phyloP scores from a whole-genome alignment of 2,329 filamentous ascomycete genomes.

The Penicillium glabrum region DNA sequence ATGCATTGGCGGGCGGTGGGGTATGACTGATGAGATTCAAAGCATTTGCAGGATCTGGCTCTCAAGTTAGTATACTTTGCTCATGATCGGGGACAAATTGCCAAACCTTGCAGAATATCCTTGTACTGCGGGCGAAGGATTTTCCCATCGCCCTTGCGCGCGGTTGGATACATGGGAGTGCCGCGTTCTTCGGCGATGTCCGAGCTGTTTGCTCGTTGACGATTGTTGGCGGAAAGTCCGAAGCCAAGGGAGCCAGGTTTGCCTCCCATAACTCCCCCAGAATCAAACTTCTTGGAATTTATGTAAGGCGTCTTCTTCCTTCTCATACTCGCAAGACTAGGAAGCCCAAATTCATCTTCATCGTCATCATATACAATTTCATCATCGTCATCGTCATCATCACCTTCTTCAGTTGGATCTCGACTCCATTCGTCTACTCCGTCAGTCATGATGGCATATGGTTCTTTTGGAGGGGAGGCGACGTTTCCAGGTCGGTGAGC shows the following conservation, averaged over 20 bases:
- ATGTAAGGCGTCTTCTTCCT: constrained; percentile 56
- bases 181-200: constrained; percentile 93
- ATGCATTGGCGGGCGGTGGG: constrained; percentile 68
- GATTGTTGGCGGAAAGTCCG: constrained; percentile 42
- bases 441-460: constrained; percentile 78
- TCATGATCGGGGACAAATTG: background rate
- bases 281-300: constrained; percentile 45
- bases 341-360: constrained; percentile 92
- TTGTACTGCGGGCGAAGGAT: constrained; percentile 97
- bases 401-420: constrained; percentile 55
- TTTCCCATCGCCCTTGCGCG: constrained; percentile 89
- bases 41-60: constrained; percentile 77
- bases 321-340: constrained; percentile 88
- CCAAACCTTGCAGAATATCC: constrained; percentile 74
- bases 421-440: constrained; percentile 77
- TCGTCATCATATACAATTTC: constrained; percentile 81
- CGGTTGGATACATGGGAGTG: constrained; percentile 76
- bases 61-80: constrained; percentile 6
- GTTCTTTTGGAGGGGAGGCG: constrained; percentile 61
- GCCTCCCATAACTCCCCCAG: constrained; percentile 32
- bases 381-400: constrained; percentile 63
- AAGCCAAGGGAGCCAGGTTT: constrained; percentile 29
- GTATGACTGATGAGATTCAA: constrained; percentile 92
- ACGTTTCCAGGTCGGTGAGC: constrained; percentile 44
- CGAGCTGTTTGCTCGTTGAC: constrained; percentile 77